Evolutionary conservation across 1,139 yeast species (phyloP).

Genomic region (Sugiyamaella paludigena): DNA sequence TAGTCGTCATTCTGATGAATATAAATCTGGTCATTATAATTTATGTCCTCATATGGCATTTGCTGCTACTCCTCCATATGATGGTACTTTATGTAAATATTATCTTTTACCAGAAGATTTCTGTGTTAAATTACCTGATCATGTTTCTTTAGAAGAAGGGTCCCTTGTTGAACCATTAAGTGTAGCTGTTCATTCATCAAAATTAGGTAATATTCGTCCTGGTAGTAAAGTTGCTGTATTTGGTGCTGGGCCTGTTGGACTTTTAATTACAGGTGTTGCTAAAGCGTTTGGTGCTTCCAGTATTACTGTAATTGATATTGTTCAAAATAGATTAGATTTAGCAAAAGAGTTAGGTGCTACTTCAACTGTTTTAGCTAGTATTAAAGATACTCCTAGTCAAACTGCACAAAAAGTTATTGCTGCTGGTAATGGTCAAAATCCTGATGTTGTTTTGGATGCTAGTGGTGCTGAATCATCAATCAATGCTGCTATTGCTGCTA

Average conservation of each 20-base stretch:
- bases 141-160: conserved; percentile 76
- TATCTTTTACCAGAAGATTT: conserved; percentile 80
- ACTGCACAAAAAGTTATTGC: conserved; percentile 42
- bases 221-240: conserved; percentile 74
- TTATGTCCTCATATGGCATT: conserved; percentile 80
- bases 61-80: conserved; percentile 82
- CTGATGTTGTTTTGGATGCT: conserved; percentile 63
- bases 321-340: conserved; percentile 33
- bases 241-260: conserved; percentile 95
- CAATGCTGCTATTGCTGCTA: conserved; percentile 54
- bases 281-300: conserved; percentile 74
- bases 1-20: conserved; percentile 68
- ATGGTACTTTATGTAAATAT: conserved; percentile 68
- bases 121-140: conserved; percentile 73
- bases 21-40: conserved; percentile 74
- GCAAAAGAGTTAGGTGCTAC: conserved; percentile 27
- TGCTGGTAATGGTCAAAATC: conserved; percentile 42
- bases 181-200: conserved; percentile 81
- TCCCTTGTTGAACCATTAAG: conserved; percentile 86
- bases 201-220: conserved; percentile 57
- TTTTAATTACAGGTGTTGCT: conserved; percentile 72
- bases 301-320: conserved; percentile 52
- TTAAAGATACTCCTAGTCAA: conserved; percentile 32
- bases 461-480: conserved; percentile 67
- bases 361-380: conserved; percentile 33